phyloP scores from a whole-genome alignment of 2,329 filamentous ascomycete species.

The Endoconidiophora laricicola region DNA sequence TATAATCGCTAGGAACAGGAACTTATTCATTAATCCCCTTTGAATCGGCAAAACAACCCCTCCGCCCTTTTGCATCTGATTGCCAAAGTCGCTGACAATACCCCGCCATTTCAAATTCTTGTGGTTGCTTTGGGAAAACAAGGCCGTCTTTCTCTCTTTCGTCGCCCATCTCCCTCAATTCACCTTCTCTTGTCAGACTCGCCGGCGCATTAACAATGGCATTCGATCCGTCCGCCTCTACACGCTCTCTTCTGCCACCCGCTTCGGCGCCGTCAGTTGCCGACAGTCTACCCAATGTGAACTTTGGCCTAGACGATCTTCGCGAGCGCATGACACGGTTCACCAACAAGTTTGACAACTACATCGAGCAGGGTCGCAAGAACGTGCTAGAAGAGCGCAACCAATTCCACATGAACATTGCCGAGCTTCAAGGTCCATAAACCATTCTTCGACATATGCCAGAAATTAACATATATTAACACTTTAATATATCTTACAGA shows the following conservation, averaged over 20 bases:
- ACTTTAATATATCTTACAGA: slow-evolving; percentile 33
- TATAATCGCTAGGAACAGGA: background rate
- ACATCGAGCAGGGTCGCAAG: slow-evolving; percentile 83
- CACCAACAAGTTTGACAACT: slow-evolving; percentile 75
- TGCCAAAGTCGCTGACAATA: background rate
- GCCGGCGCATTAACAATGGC: slow-evolving; percentile 26
- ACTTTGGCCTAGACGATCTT: slow-evolving; percentile 91
- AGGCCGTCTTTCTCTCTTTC: background rate
- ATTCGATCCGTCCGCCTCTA: slow-evolving; percentile 55
- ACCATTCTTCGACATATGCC: background rate
- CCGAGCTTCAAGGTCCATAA: slow-evolving; percentile 67
- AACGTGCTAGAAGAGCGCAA: slow-evolving; percentile 85
- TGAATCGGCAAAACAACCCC: background rate
- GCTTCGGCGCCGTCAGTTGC: slow-evolving; percentile 49
- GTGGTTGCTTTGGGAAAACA: background rate
- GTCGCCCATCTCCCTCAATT: background rate
- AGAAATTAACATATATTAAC: background rate
- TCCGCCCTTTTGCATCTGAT: too few relatives aligned
- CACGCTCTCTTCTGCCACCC: slow-evolving; percentile 41
- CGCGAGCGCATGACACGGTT: slow-evolving; percentile 92
- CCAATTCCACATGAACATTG: slow-evolving; percentile 77
- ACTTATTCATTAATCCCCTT: background rate
- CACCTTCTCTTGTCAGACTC: background rate
- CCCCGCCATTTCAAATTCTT: background rate
- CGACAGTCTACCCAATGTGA: slow-evolving; percentile 69